Conservation (phyloP, 257 asterid genomes). For the Salvia rosmarinus region DNA sequence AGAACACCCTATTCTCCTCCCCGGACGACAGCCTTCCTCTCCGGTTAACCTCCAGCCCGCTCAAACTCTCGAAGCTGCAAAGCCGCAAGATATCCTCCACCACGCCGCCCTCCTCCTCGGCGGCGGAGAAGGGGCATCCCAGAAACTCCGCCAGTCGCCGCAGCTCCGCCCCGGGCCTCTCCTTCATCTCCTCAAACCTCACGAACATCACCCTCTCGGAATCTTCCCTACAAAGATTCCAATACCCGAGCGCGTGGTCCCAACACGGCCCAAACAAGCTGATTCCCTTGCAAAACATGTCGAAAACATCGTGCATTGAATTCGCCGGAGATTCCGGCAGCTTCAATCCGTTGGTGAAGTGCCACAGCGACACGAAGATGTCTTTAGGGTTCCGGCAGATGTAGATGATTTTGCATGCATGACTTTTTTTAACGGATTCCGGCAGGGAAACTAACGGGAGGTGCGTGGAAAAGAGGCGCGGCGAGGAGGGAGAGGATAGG, state of each 20-base stretch:
- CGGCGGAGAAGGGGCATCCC: constrained; percentile 42
- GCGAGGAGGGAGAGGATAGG: constrained; percentile 15
- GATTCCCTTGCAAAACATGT: constrained; percentile 47
- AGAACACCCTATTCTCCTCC: constrained; percentile 45
- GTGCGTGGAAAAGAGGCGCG: constrained; percentile 49
- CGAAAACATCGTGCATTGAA: constrained; percentile 39
- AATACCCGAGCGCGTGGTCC: constrained; percentile 53
- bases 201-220: constrained; percentile 41
- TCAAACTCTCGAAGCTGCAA: constrained; percentile 48
- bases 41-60: constrained; percentile 43
- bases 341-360: constrained; percentile 46
- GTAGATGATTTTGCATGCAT: constrained; percentile 50
- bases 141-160: constrained; percentile 47
- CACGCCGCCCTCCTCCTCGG: constrained; percentile 45
- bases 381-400: constrained; percentile 59
- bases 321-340: constrained; percentile 6
- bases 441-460: constrained; percentile 44
- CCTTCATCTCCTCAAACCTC: constrained; percentile 52
- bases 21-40: constrained; percentile 50
- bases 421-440: constrained; percentile 1
- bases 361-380: constrained; percentile 55
- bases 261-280: constrained; percentile 55
- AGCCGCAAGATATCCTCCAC: constrained; percentile 42
- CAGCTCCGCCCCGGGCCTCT: constrained; percentile 27
- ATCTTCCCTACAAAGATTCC: constrained; percentile 39